phyloP scores from a whole-genome alignment of 2,329 filamentous ascomycete species.

The Fusarium sp. region DNA sequence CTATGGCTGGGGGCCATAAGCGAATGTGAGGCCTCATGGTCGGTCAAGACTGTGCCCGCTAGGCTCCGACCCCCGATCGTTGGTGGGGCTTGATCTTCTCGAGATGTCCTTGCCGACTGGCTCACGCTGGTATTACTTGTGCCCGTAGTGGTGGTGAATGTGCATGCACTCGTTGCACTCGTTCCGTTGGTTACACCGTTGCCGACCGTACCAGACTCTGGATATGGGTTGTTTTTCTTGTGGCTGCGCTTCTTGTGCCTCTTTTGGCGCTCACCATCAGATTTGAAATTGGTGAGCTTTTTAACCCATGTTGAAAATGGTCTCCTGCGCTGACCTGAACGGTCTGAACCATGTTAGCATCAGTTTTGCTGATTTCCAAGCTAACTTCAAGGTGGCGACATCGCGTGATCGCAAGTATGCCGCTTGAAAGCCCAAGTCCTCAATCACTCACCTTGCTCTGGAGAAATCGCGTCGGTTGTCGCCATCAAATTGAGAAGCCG shows the following conservation, averaged over 20 bases:
- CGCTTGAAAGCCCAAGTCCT: not conserved
- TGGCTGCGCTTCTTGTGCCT: conserved; percentile 65
- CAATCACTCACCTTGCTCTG: conserved; percentile 40
- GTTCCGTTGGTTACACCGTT: conserved; percentile 51
- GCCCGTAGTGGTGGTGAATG: conserved; percentile 66
- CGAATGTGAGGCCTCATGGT: conserved; percentile 79
- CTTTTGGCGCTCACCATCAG: conserved; percentile 63
- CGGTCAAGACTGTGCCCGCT: conserved; percentile 85
- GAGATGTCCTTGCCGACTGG: conserved; percentile 70
- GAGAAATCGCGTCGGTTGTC: conserved; percentile 44
- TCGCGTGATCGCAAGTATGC: not conserved
- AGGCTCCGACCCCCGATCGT: conserved; percentile 77
- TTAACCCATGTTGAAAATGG: conserved; percentile 96
- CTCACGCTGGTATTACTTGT: conserved; percentile 64
- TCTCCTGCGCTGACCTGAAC: conserved; percentile 74
- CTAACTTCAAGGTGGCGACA: conserved; percentile 15
- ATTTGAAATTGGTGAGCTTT: conserved; percentile 89
- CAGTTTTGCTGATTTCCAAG: not conserved
- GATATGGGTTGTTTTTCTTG: conserved; percentile 93
- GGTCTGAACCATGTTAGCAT: conserved; percentile 66
- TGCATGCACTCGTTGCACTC: conserved; percentile 65
- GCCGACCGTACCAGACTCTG: conserved; percentile 74
- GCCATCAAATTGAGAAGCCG: conserved; percentile 39
- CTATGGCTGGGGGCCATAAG: conserved; percentile 80
- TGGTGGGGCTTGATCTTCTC: conserved; percentile 66